Base-by-base conservation (phyloP, 768 basidiomycete species). In the Amanita jacksonii region DNA sequence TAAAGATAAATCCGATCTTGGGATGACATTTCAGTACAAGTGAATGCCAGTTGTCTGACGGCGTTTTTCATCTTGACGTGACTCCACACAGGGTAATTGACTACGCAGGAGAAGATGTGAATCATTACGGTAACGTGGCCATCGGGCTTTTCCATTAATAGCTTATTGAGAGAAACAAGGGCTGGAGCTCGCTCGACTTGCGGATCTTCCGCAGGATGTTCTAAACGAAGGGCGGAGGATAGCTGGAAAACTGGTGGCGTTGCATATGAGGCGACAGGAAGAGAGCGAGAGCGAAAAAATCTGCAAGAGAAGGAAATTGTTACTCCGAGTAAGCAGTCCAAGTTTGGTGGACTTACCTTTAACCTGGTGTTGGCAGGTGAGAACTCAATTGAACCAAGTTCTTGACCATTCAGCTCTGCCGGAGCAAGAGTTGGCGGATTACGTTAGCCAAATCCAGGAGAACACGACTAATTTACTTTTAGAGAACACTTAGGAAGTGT, bases 111-210 rank as follows among this genome's bases (percentile, higher is more conserved):
- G 76, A 81, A 25, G 70, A 75, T 22, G 51, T 67, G 20, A 69
- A 67, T n/a, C 84, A 89, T 57, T 90, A 91, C 53, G 88, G 88
- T 86, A 38, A n/a, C n/a, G n/a, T n/a, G n/a, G n/a, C n/a, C n/a
- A n/a, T n/a, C n/a, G n/a, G n/a, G n/a, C n/a, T n/a, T n/a, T n/a
- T n/a, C n/a, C n/a, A n/a, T n/a, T n/a, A n/a, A n/a, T n/a, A n/a
- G n/a, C n/a, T n/a, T n/a, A n/a, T n/a, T n/a, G n/a, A n/a, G n/a
- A n/a, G n/a, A n/a, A n/a, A n/a, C 43, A 50, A 93, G 93, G 94
- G 2, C 67, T 99, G 8, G 86, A 96, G 52, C 74, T 97, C 20
- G 92, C 93, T 9, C 76, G 77, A 37, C 72, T 94, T 4, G 92
- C 90, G 1, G 89, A 92, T 54, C 67, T 99, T 0, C 94, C 94